phyloP scores from a whole-genome alignment of 1,284 basidiomycete species.

The Nidula niveotomentosa region DNA sequence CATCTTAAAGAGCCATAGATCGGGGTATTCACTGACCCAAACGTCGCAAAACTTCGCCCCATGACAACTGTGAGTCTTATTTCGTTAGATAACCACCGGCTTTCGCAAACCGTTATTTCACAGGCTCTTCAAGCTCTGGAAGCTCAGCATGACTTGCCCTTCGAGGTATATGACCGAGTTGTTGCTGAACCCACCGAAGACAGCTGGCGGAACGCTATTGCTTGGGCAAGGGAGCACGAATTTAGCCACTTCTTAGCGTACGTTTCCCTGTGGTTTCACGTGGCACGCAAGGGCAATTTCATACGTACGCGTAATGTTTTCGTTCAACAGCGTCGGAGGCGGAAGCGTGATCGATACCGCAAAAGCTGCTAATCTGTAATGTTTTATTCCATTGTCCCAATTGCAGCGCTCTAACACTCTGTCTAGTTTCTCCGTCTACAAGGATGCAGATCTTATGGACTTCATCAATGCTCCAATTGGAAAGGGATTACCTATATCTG shows the following conservation, averaged over 20 bases:
- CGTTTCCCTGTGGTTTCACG: slow-evolving; percentile 21
- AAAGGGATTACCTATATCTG: slow-evolving; percentile 83
- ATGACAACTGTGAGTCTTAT: slow-evolving; percentile 69
- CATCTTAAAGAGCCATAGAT: slow-evolving; percentile 48
- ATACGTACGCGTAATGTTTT: background rate
- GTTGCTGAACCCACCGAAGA: slow-evolving; percentile 93
- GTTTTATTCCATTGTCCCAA: slow-evolving; percentile 7
- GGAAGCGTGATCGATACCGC: slow-evolving; percentile 97
- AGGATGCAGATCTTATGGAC: slow-evolving; percentile 89
- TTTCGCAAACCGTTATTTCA: background rate
- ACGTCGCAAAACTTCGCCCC: slow-evolving; percentile 79
- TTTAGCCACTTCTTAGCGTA: slow-evolving; percentile 95
- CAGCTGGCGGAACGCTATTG: slow-evolving; percentile 85
- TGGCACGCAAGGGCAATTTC: background rate
- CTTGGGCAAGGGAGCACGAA: slow-evolving; percentile 83
- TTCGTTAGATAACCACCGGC: background rate
- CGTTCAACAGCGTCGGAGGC: slow-evolving; percentile 74
- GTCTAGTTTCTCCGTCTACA: slow-evolving; percentile 80
- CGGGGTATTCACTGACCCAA: slow-evolving; percentile 92
- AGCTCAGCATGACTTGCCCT: slow-evolving; percentile 70
- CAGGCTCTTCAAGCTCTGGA: slow-evolving; percentile 82
- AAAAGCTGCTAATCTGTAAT: slow-evolving; percentile 88
- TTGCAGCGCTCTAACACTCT: slow-evolving; percentile 4
- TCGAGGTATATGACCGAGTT: slow-evolving; percentile 84
- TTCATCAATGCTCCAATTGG: slow-evolving; percentile 98